Percentiles rank a stretch among this genome's conserved stretches.
Conservation (phyloP, 208 protist species). For the Leishmania aethiopica region DNA sequence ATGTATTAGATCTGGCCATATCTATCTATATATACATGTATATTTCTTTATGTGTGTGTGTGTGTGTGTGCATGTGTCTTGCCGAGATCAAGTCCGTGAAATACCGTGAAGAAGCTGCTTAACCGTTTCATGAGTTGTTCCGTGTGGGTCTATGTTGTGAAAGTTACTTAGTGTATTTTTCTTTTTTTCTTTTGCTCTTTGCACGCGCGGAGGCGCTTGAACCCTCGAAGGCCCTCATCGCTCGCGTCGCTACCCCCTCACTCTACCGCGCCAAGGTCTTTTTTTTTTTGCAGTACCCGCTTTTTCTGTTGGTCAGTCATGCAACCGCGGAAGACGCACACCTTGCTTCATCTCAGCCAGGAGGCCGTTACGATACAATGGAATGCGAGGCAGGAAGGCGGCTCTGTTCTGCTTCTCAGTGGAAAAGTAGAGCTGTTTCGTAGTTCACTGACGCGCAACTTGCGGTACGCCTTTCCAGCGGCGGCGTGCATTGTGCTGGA, state of each 20-base stretch:
- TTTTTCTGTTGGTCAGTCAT: background rate
- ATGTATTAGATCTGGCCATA: too few relatives aligned
- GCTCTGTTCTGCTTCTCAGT: conserved; percentile 55
- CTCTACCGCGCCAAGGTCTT: background rate
- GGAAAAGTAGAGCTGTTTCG: conserved; percentile 54
- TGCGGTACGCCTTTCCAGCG: conserved; percentile 60
- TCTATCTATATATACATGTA: background rate
- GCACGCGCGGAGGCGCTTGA: background rate
- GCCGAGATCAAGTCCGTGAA: background rate
- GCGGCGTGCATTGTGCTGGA: conserved; percentile 51
- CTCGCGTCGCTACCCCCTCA: background rate
- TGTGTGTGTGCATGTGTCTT: background rate
- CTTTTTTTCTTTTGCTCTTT: background rate
- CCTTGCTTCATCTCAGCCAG: conserved; percentile 12
- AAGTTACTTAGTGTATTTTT: background rate
- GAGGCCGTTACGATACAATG: conserved; percentile 26
- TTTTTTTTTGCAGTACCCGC: background rate
- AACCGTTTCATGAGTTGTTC: background rate
- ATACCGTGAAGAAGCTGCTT: background rate
- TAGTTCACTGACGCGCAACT: conserved; percentile 53
- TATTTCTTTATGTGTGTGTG: background rate
- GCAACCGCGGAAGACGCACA: conserved; percentile 2
- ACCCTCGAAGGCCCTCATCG: background rate
- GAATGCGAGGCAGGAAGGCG: conserved; percentile 15
- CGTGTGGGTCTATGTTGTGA: background rate